A percentile compares a stretch with the other conserved stretches of the same genome.
phyloP scores from a whole-genome alignment of 257 asterid genomes.

The Gardenia jasminoides region DNA sequence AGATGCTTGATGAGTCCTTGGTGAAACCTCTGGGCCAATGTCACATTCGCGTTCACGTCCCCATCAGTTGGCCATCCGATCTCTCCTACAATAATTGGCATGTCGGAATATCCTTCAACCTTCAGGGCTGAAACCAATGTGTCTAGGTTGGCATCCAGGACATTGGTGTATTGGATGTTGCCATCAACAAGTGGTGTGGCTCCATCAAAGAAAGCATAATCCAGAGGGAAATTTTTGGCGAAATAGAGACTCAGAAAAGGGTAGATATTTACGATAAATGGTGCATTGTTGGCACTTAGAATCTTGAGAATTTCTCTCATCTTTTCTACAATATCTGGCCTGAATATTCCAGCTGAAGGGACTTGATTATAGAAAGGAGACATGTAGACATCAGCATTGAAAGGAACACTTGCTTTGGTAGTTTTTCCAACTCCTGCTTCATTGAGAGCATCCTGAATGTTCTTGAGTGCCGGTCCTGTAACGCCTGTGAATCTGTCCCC shows the following conservation, averaged over 20 bases:
- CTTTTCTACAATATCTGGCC: constrained; percentile 19
- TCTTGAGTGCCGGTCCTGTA: constrained; percentile 33
- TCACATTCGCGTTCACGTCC: constrained; percentile 10
- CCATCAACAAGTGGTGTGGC: constrained; percentile 22
- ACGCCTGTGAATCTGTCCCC: constrained; percentile 12
- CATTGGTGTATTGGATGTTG: constrained; percentile 22
- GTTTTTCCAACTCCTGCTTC: constrained; percentile 30
- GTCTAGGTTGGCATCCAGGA: constrained; percentile 32
- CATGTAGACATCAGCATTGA: constrained; percentile 36
- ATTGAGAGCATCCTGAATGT: constrained; percentile 38
- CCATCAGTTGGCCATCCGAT: constrained; percentile 58
- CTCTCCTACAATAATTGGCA: constrained; percentile 37
- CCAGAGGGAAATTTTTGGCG: constrained; percentile 25
- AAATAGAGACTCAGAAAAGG: constrained; percentile 29
- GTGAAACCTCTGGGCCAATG: constrained; percentile 28
- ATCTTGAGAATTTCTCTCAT: constrained; percentile 21
- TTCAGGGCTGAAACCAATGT: constrained; percentile 32
- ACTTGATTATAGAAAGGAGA: constrained; percentile 18
- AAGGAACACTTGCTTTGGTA: constrained; percentile 38
- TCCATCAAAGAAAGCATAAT: constrained; percentile 40
- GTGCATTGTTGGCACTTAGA: constrained; percentile 24
- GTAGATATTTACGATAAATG: constrained; percentile 37
- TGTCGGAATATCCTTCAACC: constrained; percentile 16
- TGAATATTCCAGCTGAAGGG: constrained; percentile 33
- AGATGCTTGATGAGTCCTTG: constrained; percentile 27